phyloP scores from a whole-genome alignment of 2,329 filamentous ascomycete species.

The Diaporthe amygdali region DNA sequence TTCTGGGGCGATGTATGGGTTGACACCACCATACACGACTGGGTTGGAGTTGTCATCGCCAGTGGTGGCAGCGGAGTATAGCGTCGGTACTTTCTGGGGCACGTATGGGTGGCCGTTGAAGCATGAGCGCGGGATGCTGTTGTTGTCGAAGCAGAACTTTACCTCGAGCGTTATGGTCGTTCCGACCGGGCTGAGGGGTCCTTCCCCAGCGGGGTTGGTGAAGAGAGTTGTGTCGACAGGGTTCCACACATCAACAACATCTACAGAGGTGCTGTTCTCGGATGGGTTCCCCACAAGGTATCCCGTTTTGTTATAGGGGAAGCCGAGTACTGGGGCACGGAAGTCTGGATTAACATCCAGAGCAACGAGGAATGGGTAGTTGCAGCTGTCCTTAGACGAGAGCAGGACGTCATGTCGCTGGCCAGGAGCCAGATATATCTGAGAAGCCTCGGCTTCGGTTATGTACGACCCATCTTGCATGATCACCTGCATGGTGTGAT shows the following conservation, averaged over 20 bases:
- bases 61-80: constrained; percentile 72
- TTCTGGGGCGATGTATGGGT: constrained; percentile 45
- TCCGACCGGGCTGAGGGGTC: constrained; percentile 57
- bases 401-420: constrained; percentile 54
- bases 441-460: constrained; percentile 39
- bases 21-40: constrained; percentile 47
- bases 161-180: constrained; percentile 62
- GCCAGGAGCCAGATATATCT: constrained; percentile 47
- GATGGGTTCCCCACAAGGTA: constrained; percentile 45
- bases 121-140: constrained; percentile 66
- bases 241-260: constrained; percentile 43
- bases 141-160: constrained; percentile 62
- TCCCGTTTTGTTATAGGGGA: constrained; percentile 48
- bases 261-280: constrained; percentile 32
- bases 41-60: constrained; percentile 49
- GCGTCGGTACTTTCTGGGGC: constrained; percentile 69
- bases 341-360: constrained; percentile 51
- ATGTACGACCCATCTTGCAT: constrained; percentile 49
- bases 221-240: constrained; percentile 69
- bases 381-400: constrained; percentile 37
- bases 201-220: constrained; percentile 57
- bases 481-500: constrained; percentile 50
- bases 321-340: constrained; percentile 37
- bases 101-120: constrained; percentile 73
- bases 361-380: constrained; percentile 49